Percentiles rank a stretch among this genome's conserved stretches.
phyloP scores from a whole-genome alignment of 495 filamentous ascomycete species.

The Achaetomiella virescens region DNA sequence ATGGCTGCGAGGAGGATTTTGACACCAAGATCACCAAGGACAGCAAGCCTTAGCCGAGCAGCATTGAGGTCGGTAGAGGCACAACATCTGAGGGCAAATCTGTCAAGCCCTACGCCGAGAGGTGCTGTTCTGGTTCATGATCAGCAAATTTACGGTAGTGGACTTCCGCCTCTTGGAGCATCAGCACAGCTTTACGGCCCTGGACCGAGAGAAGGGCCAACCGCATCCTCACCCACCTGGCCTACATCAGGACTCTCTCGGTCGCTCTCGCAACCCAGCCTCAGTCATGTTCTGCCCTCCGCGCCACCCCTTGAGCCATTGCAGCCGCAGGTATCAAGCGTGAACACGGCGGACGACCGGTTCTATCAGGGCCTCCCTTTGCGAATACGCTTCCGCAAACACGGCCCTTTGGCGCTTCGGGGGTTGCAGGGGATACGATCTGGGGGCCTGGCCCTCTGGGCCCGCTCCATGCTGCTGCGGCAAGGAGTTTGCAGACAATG shows the following conservation, averaged over 20 bases:
- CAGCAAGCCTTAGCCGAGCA: slow-evolving; percentile 39
- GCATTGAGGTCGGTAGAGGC: slow-evolving; percentile 42
- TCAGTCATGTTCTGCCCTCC: slow-evolving; percentile 25
- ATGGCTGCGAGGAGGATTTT: slow-evolving; percentile 48
- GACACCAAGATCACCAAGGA: slow-evolving; percentile 58
- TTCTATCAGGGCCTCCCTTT: slow-evolving; percentile 25
- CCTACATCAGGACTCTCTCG: slow-evolving; percentile 30
- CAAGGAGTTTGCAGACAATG: slow-evolving; percentile 30
- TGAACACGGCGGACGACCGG: slow-evolving; percentile 21
- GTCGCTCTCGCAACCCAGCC: slow-evolving; percentile 37
- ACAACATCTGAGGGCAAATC: slow-evolving; percentile 33
- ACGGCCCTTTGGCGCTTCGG: slow-evolving; percentile 19
- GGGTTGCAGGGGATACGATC: slow-evolving; percentile 26
- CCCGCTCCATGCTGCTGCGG: slow-evolving; percentile 14
- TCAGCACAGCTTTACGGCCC: slow-evolving; percentile 25
- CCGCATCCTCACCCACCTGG: slow-evolving; percentile 29
- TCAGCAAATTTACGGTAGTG: slow-evolving; percentile 22
- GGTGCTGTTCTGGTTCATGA: slow-evolving; percentile 20
- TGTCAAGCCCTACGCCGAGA: slow-evolving; percentile 32
- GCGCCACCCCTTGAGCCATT: slow-evolving; percentile 23
- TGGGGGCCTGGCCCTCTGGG: slow-evolving; percentile 25
- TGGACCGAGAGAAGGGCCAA: slow-evolving; percentile 21
- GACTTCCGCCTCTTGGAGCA: slow-evolving; percentile 31
- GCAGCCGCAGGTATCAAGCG: slow-evolving; percentile 15
- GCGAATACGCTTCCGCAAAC: slow-evolving; percentile 14